Evolutionary conservation across 371 early-diverging fungal species (phyloP).

Genomic region (Thermomucor indicae-seudaticae): DNA sequence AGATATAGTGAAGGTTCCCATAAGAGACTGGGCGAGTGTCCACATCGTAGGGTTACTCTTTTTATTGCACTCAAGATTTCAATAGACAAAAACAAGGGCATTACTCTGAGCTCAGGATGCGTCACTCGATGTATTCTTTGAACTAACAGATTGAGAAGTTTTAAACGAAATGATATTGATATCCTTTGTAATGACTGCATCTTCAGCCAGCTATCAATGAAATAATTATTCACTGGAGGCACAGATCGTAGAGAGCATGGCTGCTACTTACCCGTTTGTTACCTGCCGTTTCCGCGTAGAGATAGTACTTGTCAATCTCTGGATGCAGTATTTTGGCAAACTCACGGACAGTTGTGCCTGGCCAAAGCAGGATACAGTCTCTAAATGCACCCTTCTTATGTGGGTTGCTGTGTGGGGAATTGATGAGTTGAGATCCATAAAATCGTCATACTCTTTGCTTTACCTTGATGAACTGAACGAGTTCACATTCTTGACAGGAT

Average conservation of each 20-base stretch:
- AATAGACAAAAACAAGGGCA: no score
- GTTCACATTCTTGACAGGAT: slow-evolving; percentile 70
- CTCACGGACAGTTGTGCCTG: slow-evolving; percentile 69
- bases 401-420: not conserved
- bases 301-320: slow-evolving; percentile 60
- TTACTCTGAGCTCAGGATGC: no score
- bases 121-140: not conserved
- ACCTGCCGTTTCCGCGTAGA: slow-evolving; percentile 74
- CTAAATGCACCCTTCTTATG: slow-evolving; percentile 53
- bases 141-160: slow-evolving; percentile 36
- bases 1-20: no score
- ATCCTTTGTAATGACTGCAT: slow-evolving; percentile 48
- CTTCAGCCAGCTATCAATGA: slow-evolving; percentile 63
- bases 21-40: no score
- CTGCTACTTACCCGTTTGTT: slow-evolving; percentile 50
- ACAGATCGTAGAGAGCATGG: not conserved
- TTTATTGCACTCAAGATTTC: no score
- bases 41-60: no score
- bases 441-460: not conserved
- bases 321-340: slow-evolving; percentile 68
- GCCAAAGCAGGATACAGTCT: slow-evolving; percentile 68
- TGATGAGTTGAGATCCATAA: not conserved
- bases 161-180: slow-evolving; percentile 64
- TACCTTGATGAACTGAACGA: slow-evolving; percentile 50
- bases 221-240: not conserved